phyloP scores from a whole-genome alignment of 805 yeast species.

The Sugiyamaella boreocaroliniensis region DNA sequence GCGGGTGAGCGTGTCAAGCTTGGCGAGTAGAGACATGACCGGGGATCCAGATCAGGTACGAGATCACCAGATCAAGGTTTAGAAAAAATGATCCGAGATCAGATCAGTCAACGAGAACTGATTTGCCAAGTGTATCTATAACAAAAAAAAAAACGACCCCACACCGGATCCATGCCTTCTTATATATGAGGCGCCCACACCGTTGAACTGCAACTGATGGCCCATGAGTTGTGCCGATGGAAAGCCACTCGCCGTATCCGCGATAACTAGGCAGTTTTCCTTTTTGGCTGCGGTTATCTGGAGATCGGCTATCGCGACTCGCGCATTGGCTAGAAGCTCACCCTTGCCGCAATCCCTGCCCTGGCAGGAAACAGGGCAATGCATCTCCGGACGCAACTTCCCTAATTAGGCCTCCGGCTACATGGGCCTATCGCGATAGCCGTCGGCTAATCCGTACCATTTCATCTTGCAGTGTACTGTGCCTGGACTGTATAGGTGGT shows the following conservation, averaged over 20 bases:
- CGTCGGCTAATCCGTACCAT: too few species aligned
- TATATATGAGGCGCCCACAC: neutral
- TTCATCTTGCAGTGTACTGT: too few species aligned
- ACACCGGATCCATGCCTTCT: neutral
- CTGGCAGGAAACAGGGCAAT: too few species aligned
- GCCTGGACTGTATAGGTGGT: too few species aligned
- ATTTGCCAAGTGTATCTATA: too few species aligned
- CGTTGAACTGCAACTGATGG: neutral
- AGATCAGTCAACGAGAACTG: too few species aligned
- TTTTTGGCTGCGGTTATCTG: neutral
- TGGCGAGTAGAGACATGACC: neutral
- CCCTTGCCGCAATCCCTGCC: neutral
- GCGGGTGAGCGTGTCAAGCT: neutral
- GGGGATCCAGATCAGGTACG: neutral
- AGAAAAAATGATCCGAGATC: too few species aligned
- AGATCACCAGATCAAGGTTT: neutral
- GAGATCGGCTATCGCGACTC: neutral
- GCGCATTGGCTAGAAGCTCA: neutral
- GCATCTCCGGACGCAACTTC: too few species aligned
- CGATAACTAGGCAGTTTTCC: neutral
- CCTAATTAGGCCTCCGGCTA: too few species aligned
- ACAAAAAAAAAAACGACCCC: too few species aligned
- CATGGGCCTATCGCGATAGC: too few species aligned
- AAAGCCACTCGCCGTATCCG: neutral
- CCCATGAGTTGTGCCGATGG: neutral